Evolutionary conservation across 805 yeast species (phyloP).

Genomic region (Kodamaea jinghongensis): DNA sequence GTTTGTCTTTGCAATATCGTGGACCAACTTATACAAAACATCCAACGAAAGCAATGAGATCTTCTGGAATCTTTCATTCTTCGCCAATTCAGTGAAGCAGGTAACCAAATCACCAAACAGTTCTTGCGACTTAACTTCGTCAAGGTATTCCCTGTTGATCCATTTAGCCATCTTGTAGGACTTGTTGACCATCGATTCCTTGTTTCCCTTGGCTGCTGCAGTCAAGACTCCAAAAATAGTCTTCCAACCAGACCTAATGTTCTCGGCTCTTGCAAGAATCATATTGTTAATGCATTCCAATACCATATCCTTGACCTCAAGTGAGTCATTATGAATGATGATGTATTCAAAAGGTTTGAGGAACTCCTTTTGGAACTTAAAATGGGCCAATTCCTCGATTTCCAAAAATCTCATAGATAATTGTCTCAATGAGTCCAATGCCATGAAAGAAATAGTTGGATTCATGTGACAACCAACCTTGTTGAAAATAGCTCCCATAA

Average conservation of each 20-base stretch:
- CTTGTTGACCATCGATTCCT: slow-evolving; percentile 58
- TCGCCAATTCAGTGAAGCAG: slow-evolving; percentile 77
- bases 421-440: slow-evolving; percentile 91
- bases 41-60: slow-evolving; percentile 78
- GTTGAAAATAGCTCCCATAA: slow-evolving; percentile 87
- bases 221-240: slow-evolving; percentile 79
- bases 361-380: slow-evolving; percentile 93
- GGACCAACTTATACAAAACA: slow-evolving; percentile 60
- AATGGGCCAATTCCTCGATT: slow-evolving; percentile 90
- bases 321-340: slow-evolving; percentile 60
- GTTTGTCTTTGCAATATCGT: slow-evolving; percentile 47
- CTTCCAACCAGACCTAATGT: slow-evolving; percentile 92
- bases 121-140: slow-evolving; percentile 65
- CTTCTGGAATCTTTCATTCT: slow-evolving; percentile 79
- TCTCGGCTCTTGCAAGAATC: slow-evolving; percentile 68
- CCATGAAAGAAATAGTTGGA: slow-evolving; percentile 76
- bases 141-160: slow-evolving; percentile 61
- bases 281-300: slow-evolving; percentile 86
- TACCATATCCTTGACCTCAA: slow-evolving; percentile 81
- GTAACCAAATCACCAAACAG: slow-evolving; percentile 63
- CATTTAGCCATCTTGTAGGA: slow-evolving; percentile 62
- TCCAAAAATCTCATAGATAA: slow-evolving; percentile 88
- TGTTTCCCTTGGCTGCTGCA: slow-evolving; percentile 62
- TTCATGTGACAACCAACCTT: slow-evolving; percentile 80
- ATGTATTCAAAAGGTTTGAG: slow-evolving; percentile 86